Evolutionary conservation across 495 filamentous ascomycete species (phyloP), one percentile per base, ranked within the genome.

Genomic region (Neurospora pannonica): DNA sequence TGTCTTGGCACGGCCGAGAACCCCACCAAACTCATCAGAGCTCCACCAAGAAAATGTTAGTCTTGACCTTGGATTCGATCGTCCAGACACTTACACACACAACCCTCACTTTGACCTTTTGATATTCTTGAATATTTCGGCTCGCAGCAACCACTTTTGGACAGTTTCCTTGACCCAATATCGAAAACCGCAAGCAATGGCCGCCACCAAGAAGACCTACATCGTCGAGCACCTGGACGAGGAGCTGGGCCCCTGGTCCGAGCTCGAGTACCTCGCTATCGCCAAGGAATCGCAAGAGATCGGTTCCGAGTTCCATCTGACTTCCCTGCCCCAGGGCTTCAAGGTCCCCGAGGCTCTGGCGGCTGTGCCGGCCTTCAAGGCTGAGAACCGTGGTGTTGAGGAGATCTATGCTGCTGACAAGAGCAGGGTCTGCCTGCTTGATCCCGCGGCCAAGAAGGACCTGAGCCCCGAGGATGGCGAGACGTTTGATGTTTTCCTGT

Each of bases 201-300:
- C 79, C 15, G 70, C 71, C 74, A 38, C 38, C 36, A 43, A 36
- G 36, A 91, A 90, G 78, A 93, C 88, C 43, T 97, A 93, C 83
- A 90, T 97, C 77, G 93, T 97, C 72, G 94, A 97, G 85, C 94
- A 97, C 83, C 88, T 97, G 28, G 94, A 97, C 85, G 89, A 92
- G 17, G 96, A 99, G 81, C 88, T 98, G 34, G 96, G 95, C n/a
- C 88, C 88, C 39, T 99, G 96, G 96, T 97, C 95, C 6, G 88
- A 91, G 28, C 87, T 97, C 24, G 96, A 99, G 84, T 99, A 99
- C 85, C 83, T 88, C 71, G 88, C 91, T 74, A 97, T 98, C 76
- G 93, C 94, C 34, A 84, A 86, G 39, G 96, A 99, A 85, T 94
- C 92, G 48, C 83, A 90, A 75, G 87, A 85, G 13, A 82, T 87